Evolutionary conservation across 148 eudicot genomes (phyloP).

Genomic region (Diospyros kaki): DNA sequence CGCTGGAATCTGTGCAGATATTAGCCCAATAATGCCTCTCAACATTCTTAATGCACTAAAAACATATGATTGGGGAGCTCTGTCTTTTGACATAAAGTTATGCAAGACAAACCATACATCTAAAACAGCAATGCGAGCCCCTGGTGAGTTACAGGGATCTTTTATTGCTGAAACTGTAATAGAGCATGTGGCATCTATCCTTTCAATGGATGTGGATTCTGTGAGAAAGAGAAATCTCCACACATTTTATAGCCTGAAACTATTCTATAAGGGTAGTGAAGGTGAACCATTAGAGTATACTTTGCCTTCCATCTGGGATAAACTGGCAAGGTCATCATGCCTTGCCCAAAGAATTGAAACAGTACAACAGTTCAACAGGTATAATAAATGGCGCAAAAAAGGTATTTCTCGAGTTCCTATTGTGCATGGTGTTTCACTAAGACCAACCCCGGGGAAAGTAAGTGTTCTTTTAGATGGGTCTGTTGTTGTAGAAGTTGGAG

Average conservation of each 20-base stretch:
- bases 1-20: conserved; percentile 51
- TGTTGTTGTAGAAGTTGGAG: conserved; percentile 87
- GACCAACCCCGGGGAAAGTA: conserved; percentile 83
- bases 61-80: conserved; percentile 88
- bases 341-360: conserved; percentile 36
- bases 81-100: conserved; percentile 66
- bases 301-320: conserved; percentile 70
- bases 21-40: conserved; percentile 57
- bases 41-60: conserved; percentile 44
- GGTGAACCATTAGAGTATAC: conserved; percentile 68
- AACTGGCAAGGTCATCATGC: conserved; percentile 46
- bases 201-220: conserved; percentile 57
- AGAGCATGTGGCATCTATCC: conserved; percentile 71
- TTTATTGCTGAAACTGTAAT: conserved; percentile 82
- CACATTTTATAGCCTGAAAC: conserved; percentile 47
- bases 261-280: conserved; percentile 42
- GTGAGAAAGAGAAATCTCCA: conserved; percentile 68
- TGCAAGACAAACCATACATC: conserved; percentile 80
- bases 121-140: conserved; percentile 85
- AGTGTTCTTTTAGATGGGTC: conserved; percentile 84
- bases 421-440: conserved; percentile 38
- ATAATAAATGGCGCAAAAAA: conserved; percentile 62
- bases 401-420: conserved; percentile 81
- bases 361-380: conserved; percentile 39
- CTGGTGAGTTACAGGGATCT: conserved; percentile 78